Evolutionary conservation across 441 rosid species (phyloP).

Genomic region (Hypseocharis bilobata): DNA sequence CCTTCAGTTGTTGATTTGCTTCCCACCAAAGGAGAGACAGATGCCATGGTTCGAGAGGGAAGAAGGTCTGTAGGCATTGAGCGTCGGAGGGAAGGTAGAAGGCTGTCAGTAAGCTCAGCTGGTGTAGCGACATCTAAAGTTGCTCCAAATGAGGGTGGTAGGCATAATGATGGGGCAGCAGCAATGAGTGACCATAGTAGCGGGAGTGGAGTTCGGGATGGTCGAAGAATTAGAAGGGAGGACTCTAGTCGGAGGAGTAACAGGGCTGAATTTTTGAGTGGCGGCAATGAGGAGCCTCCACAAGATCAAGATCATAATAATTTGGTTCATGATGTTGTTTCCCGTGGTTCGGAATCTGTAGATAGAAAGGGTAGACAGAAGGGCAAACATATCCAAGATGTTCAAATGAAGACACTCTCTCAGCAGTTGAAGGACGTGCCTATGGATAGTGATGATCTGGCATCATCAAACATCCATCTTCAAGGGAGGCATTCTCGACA

Average conservation of each 20-base stretch:
- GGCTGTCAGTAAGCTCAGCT: constrained; percentile 55
- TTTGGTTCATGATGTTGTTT: constrained; percentile 38
- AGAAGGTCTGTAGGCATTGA: constrained; percentile 56
- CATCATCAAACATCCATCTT: constrained; percentile 58
- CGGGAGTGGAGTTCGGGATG: constrained; percentile 42
- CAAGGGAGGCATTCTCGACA: constrained; percentile 29
- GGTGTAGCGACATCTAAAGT: constrained; percentile 50
- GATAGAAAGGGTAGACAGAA: constrained; percentile 43
- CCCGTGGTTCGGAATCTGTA: constrained; percentile 42
- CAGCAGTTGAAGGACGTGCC: constrained; percentile 55
- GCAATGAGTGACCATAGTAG: constrained; percentile 41
- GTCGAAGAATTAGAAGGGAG: constrained; percentile 59
- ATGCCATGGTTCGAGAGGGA: constrained; percentile 37
- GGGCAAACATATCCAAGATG: constrained; percentile 50
- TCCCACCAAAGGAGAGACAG: constrained; percentile 49
- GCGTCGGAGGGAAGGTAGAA: constrained; percentile 43
- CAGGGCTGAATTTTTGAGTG: constrained; percentile 35
- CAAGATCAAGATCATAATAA: constrained; percentile 31
- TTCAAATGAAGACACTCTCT: constrained; percentile 49
- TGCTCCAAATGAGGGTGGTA: constrained; percentile 40
- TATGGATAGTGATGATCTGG: constrained; percentile 63
- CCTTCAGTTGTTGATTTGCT: constrained; percentile 68
- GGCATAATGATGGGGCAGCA: constrained; percentile 29
- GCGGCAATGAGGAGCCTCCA: constrained; percentile 25
- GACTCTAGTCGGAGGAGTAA: constrained; percentile 47